Conservation (phyloP, 306 rosid genomes). For the Rubus parviflorus region DNA sequence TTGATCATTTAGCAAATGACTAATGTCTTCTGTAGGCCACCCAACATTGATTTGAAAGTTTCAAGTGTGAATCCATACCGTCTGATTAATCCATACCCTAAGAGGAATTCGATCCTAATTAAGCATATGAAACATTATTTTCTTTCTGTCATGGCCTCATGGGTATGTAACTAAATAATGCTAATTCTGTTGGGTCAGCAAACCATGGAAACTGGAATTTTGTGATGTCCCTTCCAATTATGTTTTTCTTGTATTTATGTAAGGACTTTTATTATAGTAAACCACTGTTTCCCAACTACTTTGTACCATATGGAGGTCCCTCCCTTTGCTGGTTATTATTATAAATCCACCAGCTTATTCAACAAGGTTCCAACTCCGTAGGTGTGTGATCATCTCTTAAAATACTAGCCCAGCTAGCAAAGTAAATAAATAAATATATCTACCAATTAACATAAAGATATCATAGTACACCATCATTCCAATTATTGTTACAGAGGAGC, state of each 20-base stretch:
- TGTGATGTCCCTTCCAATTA: neutral
- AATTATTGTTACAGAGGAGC: neutral
- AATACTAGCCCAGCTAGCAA: neutral
- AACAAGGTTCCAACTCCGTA: neutral
- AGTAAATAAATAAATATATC: neutral
- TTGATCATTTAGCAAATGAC: neutral
- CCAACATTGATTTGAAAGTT: slow-evolving; percentile 11
- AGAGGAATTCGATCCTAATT: neutral
- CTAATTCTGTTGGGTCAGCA: neutral
- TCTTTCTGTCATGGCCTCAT: neutral
- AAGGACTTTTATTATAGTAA: neutral
- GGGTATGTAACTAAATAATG: neutral
- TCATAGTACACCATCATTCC: neutral
- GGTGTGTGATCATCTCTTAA: neutral
- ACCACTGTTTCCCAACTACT: slow-evolving; percentile 4
- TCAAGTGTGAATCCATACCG: neutral
- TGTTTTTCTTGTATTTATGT: neutral
- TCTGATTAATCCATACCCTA: neutral
- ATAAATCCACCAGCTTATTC: neutral
- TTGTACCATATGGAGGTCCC: slow-evolving; percentile 2
- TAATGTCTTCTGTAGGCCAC: slow-evolving; percentile 16
- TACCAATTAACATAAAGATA: neutral
- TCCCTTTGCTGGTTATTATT: neutral
- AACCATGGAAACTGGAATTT: neutral
- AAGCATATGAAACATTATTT: neutral